Base-by-base conservation (phyloP, 2,329 filamentous ascomycete genomes). In the Fusarium palustre region DNA sequence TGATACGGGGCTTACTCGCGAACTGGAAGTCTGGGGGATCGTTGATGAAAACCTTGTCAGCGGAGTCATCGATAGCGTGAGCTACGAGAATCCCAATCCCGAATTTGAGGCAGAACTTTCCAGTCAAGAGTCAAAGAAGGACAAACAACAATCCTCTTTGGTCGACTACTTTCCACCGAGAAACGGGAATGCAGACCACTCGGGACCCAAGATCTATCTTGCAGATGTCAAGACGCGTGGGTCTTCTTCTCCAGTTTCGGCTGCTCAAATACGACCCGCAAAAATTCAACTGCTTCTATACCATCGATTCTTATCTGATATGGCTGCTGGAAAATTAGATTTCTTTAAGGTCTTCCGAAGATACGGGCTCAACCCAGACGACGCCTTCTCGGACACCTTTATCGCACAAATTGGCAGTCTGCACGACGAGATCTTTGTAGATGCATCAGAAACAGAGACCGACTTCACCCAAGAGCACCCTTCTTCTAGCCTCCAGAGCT, bases 271-370 rank as follows among this genome's bases (percentile, higher is more conserved):
- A 31, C 87, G 91, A 13, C 92, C 93, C 0, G 92, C 94, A 1
- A 88, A 91, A 72, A 90, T 97, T 64, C 96, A 99, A 76, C 84
- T 98, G 1, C 94, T 97, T 79, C 83, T 98, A 0, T 99, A 98
- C 76, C 94, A 95, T 70, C 90, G 90, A 28, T 89, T 98, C 55
- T 84, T 99, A n/a, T 88, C 90, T 12, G 86, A 90, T 4, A 88
- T 98, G 73, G 92, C 91, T 1, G 85, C 88, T 1, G 90, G 90
- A 50, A 85, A 86, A 10, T 84, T 97, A 1, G 87, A 93, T 59
- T 92, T 93, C 36, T 79, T 87, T 22, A 80, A 84, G 1, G 83
- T 98, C 1, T 89, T 95, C 60, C 77, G 83, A 9, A 90, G 94
- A 1, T 97, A 97, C 71, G 83, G 85, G 0, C 82, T 97, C 10